These are phyloP conservation scores for Clathrospora elynae DNA, from an alignment of 2,329 filamentous ascomycete genomes.

Conservation along the genomic window DNA sequence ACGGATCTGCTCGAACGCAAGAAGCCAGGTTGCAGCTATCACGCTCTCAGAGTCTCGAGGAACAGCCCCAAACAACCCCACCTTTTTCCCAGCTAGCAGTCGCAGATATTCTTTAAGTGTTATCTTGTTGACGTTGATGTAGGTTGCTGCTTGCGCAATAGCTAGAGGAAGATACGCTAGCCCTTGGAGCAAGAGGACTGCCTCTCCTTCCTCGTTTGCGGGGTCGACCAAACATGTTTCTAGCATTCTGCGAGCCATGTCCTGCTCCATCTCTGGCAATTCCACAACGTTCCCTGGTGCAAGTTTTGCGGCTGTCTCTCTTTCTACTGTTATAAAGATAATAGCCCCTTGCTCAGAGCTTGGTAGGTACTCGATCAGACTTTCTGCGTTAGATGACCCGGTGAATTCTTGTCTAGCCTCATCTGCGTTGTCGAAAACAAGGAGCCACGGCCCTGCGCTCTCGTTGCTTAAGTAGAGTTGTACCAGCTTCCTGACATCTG, in stretches of 20 bases:
- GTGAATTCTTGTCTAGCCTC: constrained; percentile 9
- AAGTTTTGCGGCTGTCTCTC: constrained; percentile 15
- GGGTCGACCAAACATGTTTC: constrained; percentile 16
- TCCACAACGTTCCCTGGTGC: constrained; percentile 23
- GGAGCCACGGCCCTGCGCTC: constrained; percentile 8
- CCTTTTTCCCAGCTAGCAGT: constrained; percentile 36
- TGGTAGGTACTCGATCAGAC: constrained; percentile 23
- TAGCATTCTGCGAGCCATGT: constrained; percentile 24
- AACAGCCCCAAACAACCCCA: constrained; percentile 40
- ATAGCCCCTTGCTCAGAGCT: constrained; percentile 20
- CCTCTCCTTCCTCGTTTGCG: constrained; percentile 16
- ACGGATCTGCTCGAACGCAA: constrained; percentile 48
- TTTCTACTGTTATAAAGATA: constrained; percentile 26
- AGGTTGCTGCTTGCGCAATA: constrained; percentile 26
- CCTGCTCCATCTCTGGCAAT: constrained; percentile 19
- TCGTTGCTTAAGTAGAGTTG: constrained; percentile 15
- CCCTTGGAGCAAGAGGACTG: constrained; percentile 19
- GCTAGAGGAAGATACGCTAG: constrained; percentile 28
- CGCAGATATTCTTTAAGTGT: constrained; percentile 20
- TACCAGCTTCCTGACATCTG: constrained; percentile 25
- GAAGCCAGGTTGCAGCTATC: constrained; percentile 48
- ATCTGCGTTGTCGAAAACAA: constrained; percentile 40
- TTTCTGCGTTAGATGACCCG: constrained; percentile 11
- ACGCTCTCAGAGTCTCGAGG: constrained; percentile 37
- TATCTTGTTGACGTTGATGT: constrained; percentile 15